Evolutionary conservation across 208 protist species (phyloP).

Genomic region (Porcisia deanei): DNA sequence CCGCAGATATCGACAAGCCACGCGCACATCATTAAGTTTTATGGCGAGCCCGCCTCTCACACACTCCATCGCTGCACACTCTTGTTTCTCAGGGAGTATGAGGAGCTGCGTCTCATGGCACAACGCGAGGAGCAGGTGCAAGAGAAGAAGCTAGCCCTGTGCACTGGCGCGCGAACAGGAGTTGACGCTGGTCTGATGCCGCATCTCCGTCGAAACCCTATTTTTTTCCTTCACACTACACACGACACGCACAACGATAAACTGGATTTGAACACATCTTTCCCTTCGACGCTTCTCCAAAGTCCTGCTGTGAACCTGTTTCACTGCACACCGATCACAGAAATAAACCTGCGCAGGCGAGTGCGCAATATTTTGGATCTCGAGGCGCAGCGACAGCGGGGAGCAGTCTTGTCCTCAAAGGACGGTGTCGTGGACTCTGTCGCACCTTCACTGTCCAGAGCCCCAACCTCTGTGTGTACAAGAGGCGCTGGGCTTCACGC

Average conservation of each 20-base stretch:
- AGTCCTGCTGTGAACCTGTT: slow-evolving; percentile 56
- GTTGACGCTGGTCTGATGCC: neutral
- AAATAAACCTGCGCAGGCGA: slow-evolving; percentile 59
- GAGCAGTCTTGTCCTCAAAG: neutral
- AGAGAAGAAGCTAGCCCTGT: slow-evolving; percentile 3
- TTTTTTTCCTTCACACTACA: slow-evolving; percentile 81
- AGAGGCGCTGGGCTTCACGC: neutral
- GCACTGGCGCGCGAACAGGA: no score
- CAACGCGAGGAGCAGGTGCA: slow-evolving; percentile 1
- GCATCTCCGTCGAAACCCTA: slow-evolving; percentile 45
- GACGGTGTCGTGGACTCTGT: neutral
- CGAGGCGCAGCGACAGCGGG: slow-evolving; percentile 12
- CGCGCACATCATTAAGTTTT: slow-evolving; percentile 62
- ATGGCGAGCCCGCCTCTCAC: slow-evolving; percentile 60
- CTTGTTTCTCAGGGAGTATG: slow-evolving; percentile 65
- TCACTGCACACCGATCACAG: slow-evolving; percentile 77
- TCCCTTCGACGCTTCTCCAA: slow-evolving; percentile 52
- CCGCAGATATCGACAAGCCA: slow-evolving; percentile 1
- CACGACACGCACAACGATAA: slow-evolving; percentile 89
- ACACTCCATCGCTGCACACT: slow-evolving; percentile 44
- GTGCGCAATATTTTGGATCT: slow-evolving; percentile 41
- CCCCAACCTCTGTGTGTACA: neutral
- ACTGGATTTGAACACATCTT: slow-evolving; percentile 44
- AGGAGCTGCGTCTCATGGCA: slow-evolving; percentile 18
- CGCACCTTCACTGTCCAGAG: neutral